A percentile compares a stretch with the other conserved stretches of the same genome.
Conservation (phyloP, 2,329 filamentous ascomycete species). For the Cercospora berteroae region DNA sequence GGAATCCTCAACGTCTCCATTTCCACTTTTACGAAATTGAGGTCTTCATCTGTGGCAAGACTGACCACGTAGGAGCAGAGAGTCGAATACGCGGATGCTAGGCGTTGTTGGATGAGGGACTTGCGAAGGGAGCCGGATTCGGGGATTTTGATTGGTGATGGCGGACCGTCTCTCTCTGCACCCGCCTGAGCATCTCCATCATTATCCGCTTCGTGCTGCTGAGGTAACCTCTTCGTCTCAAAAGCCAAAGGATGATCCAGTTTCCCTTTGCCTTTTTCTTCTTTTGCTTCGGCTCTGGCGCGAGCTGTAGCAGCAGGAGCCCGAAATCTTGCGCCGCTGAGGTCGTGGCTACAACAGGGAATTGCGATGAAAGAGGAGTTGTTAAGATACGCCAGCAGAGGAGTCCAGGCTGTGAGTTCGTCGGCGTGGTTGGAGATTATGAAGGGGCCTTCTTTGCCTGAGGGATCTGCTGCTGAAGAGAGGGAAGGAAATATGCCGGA, state of each 20-base stretch:
- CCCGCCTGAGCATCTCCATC: background rate
- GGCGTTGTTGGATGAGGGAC: slow-evolving; percentile 34
- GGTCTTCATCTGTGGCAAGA: slow-evolving; percentile 62
- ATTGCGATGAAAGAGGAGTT: slow-evolving; percentile 84
- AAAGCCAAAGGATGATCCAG: background rate
- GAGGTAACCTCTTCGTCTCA: background rate
- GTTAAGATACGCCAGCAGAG: slow-evolving; percentile 74
- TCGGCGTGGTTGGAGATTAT: slow-evolving; percentile 97
- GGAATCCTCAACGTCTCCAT: slow-evolving; percentile 87
- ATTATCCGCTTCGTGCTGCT: background rate
- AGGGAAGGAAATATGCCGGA: slow-evolving; percentile 60
- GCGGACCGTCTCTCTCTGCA: background rate
- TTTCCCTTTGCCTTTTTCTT: background rate
- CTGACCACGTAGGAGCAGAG: slow-evolving; percentile 74
- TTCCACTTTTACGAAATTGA: slow-evolving; percentile 67
- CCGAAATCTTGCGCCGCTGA: slow-evolving; percentile 72
- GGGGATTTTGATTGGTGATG: slow-evolving; percentile 27
- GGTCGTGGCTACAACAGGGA: slow-evolving; percentile 88
- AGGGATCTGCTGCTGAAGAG: background rate
- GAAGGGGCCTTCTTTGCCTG: slow-evolving; percentile 63
- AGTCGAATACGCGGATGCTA: slow-evolving; percentile 73
- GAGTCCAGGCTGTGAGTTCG: slow-evolving; percentile 94
- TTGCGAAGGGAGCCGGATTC: slow-evolving; percentile 39
- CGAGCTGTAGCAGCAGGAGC: slow-evolving; percentile 44
- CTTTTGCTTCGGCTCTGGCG: background rate